Conservation (phyloP, 2,329 filamentous ascomycete species). For the Colletotrichum tropicicola region DNA sequence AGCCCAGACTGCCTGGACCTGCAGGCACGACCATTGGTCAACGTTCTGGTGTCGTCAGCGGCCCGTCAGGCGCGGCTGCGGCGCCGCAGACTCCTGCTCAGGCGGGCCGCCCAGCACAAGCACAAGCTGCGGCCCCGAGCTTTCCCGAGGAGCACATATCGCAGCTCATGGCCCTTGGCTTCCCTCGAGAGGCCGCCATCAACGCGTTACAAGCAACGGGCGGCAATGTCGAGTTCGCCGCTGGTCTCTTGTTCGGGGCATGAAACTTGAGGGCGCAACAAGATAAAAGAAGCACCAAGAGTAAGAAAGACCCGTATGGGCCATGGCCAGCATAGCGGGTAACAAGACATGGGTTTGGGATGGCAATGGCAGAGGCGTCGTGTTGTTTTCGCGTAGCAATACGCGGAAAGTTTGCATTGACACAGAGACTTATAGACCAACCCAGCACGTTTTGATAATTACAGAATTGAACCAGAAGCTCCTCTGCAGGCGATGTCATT, state of each 20-base stretch:
- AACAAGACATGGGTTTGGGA: background rate
- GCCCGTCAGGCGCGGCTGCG: constrained; percentile 46
- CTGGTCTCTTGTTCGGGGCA: constrained; percentile 75
- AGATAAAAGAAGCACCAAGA: background rate
- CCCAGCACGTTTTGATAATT: background rate
- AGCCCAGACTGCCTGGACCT: constrained; percentile 86
- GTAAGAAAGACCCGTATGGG: background rate
- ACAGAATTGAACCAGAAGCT: too few relatives aligned
- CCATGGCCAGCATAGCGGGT: background rate
- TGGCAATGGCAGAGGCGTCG: constrained; percentile 14
- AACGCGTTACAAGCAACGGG: constrained; percentile 83
- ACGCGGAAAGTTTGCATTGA: background rate
- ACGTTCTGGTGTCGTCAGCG: constrained; percentile 79
- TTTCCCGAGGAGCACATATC: constrained; percentile 75
- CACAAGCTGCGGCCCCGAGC: constrained; percentile 38
- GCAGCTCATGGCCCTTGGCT: constrained; percentile 80
- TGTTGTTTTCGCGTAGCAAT: background rate
- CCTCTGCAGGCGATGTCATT: too few relatives aligned
- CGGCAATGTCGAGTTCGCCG: constrained; percentile 90
- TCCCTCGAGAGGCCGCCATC: constrained; percentile 78
- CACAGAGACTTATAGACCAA: background rate
- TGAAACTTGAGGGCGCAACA: constrained; percentile 34
- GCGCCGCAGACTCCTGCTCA: constrained; percentile 35
- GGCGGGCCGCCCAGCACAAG: constrained; percentile 34
- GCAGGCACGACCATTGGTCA: constrained; percentile 90